Percentiles rank a stretch among this genome's conserved stretches.
These are phyloP conservation scores for Pythium pyrilobum DNA, from an alignment of 352 stramenopile species.

Conservation along the genomic window DNA sequence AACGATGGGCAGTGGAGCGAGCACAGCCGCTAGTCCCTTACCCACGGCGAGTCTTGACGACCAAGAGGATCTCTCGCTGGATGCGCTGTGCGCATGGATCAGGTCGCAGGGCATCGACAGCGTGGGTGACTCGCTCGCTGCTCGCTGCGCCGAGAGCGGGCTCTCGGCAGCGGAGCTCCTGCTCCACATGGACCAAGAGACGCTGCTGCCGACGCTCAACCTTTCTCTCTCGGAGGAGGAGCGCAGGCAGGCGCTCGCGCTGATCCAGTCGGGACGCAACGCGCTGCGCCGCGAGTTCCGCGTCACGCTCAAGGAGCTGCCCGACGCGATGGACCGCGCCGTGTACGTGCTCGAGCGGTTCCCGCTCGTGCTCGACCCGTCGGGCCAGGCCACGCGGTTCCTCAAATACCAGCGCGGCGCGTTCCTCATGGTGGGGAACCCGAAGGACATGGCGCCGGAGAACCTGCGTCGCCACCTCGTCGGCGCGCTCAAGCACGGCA, in stretches of 20 bases:
- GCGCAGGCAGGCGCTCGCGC: constrained; percentile 6
- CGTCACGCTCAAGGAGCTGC: constrained; percentile 76
- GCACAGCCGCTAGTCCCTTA: neutral
- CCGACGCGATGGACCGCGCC: constrained; percentile 77
- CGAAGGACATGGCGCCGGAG: constrained; percentile 53
- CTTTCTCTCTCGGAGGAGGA: constrained; percentile 5
- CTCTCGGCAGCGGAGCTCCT: constrained; percentile 21
- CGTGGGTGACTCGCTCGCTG: constrained; percentile 7
- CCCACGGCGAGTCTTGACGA: neutral
- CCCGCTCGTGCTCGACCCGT: constrained; percentile 79
- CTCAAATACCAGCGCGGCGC: constrained; percentile 88
- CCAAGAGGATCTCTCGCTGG: constrained; percentile 17
- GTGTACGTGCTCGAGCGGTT: constrained; percentile 87
- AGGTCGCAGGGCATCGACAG: constrained; percentile 6
- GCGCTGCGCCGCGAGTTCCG: constrained; percentile 18
- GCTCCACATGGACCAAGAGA: constrained; percentile 30
- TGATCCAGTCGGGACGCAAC: constrained; percentile 22
- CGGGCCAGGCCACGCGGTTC: constrained; percentile 75
- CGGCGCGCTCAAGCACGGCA: constrained; percentile 60
- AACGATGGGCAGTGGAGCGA: constrained; percentile 25
- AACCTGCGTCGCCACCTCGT: constrained; percentile 73
- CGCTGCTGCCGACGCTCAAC: constrained; percentile 15
- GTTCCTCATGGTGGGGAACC: constrained; percentile 78
- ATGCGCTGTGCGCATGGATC: constrained; percentile 30
- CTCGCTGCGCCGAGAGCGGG: constrained; percentile 13